phyloP scores from a whole-genome alignment of 306 rosid genomes.

The Leucaena leucocephala region DNA sequence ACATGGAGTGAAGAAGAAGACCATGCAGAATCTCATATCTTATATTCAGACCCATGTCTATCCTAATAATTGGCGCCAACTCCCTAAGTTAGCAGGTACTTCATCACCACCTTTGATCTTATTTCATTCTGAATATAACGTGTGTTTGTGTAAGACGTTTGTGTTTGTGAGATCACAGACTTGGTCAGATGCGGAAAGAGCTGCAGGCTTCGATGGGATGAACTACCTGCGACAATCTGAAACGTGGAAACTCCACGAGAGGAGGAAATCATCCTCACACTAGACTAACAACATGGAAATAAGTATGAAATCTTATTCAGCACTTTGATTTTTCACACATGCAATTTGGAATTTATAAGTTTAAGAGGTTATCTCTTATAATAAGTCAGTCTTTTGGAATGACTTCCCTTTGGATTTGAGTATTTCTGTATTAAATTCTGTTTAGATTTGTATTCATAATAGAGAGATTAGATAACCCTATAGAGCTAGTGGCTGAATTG shows the following conservation, averaged over 20 bases:
- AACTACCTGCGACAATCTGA: slow-evolving; percentile 73
- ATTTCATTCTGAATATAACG: too few species aligned
- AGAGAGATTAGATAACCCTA: too few species aligned
- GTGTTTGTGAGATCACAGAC: slow-evolving; percentile 40
- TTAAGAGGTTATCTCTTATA: too few species aligned
- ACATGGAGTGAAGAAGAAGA: slow-evolving; percentile 65
- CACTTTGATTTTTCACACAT: not conserved
- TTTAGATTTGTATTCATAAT: too few species aligned
- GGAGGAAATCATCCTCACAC: slow-evolving; percentile 56
- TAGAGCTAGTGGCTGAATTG: too few species aligned
- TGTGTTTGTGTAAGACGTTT: not conserved
- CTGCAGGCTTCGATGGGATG: slow-evolving; percentile 81
- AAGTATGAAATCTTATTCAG: slow-evolving; percentile 48
- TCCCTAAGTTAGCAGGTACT: slow-evolving; percentile 55
- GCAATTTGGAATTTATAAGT: too few species aligned
- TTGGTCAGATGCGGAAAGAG: slow-evolving; percentile 84
- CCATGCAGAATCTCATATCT: slow-evolving; percentile 38
- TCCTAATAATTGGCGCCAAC: slow-evolving; percentile 53
- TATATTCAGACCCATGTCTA: slow-evolving; percentile 47
- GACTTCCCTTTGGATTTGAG: too few species aligned
- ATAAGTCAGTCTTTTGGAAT: too few species aligned
- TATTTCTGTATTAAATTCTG: too few species aligned
- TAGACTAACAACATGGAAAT: slow-evolving; percentile 68
- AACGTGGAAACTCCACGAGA: slow-evolving; percentile 64
- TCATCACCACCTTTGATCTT: too few species aligned